phyloP scores from a whole-genome alignment of 768 basidiomycete species.

The Lenzites betulinus region DNA sequence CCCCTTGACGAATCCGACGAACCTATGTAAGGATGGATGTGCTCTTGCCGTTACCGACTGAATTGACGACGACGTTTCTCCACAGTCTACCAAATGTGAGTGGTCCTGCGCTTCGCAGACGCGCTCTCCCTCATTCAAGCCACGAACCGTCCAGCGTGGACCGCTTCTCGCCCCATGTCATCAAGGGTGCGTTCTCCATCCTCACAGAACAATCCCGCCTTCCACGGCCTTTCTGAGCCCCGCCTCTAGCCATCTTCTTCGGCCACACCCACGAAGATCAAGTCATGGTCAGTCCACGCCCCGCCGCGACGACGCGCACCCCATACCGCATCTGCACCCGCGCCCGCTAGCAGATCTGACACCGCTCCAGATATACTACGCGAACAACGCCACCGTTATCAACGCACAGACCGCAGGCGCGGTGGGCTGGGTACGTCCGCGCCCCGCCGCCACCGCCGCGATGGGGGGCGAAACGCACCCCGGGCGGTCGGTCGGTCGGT shows the following conservation, averaged over 20 bases:
- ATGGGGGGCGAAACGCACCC: no score
- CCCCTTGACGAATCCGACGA: slow-evolving; percentile 61
- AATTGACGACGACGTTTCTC: slow-evolving; percentile 35
- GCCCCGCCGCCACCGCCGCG: no score
- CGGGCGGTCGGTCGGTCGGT: not conserved
- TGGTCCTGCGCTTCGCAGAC: not conserved
- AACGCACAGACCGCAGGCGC: slow-evolving; percentile 57
- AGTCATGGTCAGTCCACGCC: slow-evolving; percentile 46
- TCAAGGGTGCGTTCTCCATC: slow-evolving; percentile 56
- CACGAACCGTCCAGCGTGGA: slow-evolving; percentile 51
- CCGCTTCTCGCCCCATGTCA: slow-evolving; percentile 77
- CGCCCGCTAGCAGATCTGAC: not conserved
- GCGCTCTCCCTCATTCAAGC: not conserved
- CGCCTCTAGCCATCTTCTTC: slow-evolving; percentile 62
- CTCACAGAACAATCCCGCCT: not conserved
- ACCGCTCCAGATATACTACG: slow-evolving; percentile 59
- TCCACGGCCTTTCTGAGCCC: not conserved
- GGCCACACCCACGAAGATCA: slow-evolving; percentile 81
- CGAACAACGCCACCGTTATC: slow-evolving; percentile 67
- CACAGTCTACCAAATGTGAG: slow-evolving; percentile 53
- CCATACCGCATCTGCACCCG: not conserved
- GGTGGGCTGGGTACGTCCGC: slow-evolving; percentile 46
- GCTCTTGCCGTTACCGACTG: not conserved
- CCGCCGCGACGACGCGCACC: no score
- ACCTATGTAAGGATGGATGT: slow-evolving; percentile 55